phyloP scores from a whole-genome alignment of 768 basidiomycete genomes.

The Boletus tomentosulus region DNA sequence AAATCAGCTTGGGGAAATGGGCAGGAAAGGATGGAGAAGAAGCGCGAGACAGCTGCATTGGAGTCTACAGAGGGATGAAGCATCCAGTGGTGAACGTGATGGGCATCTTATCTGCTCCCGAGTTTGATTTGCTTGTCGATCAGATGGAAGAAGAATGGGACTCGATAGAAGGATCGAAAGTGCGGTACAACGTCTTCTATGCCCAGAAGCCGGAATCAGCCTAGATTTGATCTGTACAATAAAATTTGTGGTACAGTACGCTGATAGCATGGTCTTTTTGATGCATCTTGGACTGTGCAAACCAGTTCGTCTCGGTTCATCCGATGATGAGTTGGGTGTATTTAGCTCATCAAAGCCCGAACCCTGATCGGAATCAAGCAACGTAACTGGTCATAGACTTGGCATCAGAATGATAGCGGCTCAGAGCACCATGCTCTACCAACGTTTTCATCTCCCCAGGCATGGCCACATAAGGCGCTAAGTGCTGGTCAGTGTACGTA shows the following conservation, averaged over 20 bases:
- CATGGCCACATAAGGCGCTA: too few species aligned
- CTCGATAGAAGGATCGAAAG: slow-evolving; percentile 5
- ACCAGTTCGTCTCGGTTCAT: too few species aligned
- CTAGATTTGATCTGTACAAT: background rate
- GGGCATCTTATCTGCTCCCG: background rate
- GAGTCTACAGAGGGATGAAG: background rate
- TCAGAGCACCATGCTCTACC: background rate
- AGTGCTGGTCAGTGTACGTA: background rate
- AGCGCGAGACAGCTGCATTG: background rate
- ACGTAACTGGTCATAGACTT: too few species aligned
- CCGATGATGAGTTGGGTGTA: too few species aligned
- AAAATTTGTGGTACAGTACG: background rate
- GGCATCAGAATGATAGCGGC: background rate
- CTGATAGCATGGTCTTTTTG: background rate
- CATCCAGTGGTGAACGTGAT: background rate
- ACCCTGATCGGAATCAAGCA: too few species aligned
- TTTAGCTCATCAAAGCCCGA: too few species aligned
- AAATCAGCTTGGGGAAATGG: slow-evolving; percentile 1
- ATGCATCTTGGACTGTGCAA: too few species aligned
- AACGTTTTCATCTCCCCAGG: background rate
- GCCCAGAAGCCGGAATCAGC: background rate
- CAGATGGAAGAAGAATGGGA: slow-evolving; percentile 2
- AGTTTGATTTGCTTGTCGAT: background rate
- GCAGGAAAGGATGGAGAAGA: slow-evolving; percentile 1
- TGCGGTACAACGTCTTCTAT: slow-evolving; percentile 1